A percentile compares a stretch with the other conserved stretches of the same genome.
phyloP scores from a whole-genome alignment of 2,329 filamentous ascomycete species.

The Fusarium sp. region DNA sequence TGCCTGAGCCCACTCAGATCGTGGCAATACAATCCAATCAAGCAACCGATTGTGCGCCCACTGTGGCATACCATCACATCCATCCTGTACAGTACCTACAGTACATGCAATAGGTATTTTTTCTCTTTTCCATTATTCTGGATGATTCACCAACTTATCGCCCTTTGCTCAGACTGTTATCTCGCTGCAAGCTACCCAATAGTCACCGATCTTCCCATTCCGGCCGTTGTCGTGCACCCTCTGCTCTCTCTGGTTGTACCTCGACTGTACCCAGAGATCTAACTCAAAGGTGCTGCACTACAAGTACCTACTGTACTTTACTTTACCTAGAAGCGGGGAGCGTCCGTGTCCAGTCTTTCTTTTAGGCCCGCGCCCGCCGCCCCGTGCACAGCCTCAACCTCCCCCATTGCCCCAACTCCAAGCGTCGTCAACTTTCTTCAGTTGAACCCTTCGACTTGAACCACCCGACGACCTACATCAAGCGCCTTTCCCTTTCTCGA shows the following conservation, averaged over 20 bases:
- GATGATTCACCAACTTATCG: background rate
- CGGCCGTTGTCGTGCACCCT: constrained; percentile 43
- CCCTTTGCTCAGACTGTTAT: constrained; percentile 1
- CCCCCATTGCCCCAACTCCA: constrained; percentile 40
- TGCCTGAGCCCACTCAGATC: constrained; percentile 23
- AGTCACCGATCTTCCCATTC: constrained; percentile 40
- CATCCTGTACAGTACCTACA: background rate
- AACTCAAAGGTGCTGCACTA: background rate
- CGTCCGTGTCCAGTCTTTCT: constrained; percentile 41
- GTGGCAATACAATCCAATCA: constrained; percentile 16
- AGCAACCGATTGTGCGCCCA: background rate
- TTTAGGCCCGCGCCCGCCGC: constrained; percentile 36
- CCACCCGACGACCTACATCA: constrained; percentile 19
- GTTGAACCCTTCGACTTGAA: constrained; percentile 36
- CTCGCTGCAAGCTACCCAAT: background rate
- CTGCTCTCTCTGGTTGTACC: constrained; percentile 18
- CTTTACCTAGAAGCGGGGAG: constrained; percentile 45
- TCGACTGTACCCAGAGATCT: background rate
- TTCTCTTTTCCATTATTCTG: background rate
- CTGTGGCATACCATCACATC: background rate
- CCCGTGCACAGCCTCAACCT: constrained; percentile 51
- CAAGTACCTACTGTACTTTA: background rate
- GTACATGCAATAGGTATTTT: background rate
- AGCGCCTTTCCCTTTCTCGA: constrained; percentile 31
- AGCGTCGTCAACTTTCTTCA: constrained; percentile 46